These are phyloP conservation scores for Neofusicoccum sp. DNA, from an alignment of 2,329 filamentous ascomycete species.

Conservation along the genomic window DNA sequence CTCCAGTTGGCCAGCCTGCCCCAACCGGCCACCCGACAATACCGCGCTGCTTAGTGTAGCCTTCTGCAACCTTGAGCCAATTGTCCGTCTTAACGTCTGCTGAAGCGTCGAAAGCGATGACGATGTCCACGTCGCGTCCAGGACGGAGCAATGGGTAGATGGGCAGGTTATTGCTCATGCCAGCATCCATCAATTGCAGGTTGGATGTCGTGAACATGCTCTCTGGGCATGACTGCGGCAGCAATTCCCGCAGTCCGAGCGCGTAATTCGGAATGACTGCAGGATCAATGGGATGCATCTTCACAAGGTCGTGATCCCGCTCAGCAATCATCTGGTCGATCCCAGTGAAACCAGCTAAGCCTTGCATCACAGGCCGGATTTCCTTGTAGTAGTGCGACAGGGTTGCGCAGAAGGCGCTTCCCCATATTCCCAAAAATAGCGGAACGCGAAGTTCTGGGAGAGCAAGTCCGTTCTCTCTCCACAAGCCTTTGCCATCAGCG, in stretches of 20 bases:
- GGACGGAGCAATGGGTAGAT: constrained; percentile 92
- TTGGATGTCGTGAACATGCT: constrained; percentile 72
- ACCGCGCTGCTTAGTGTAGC: constrained; percentile 85
- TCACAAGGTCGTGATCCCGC: constrained; percentile 80
- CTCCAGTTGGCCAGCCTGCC: constrained; percentile 81
- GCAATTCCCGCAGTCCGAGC: constrained; percentile 73
- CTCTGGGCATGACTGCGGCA: constrained; percentile 77
- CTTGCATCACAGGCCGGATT: constrained; percentile 77
- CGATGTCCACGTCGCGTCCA: constrained; percentile 83
- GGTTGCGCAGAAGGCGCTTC: constrained; percentile 94
- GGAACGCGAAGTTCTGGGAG: constrained; percentile 84
- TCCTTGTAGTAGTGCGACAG: constrained; percentile 96
- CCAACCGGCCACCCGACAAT: constrained; percentile 95
- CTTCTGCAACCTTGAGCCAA: constrained; percentile 92
- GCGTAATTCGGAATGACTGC: constrained; percentile 89
- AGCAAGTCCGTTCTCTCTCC: constrained; percentile 65
- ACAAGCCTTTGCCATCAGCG: constrained; percentile 67
- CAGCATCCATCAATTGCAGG: constrained; percentile 79
- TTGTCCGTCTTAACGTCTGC: constrained; percentile 93
- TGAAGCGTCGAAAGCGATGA: constrained; percentile 92
- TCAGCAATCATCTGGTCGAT: constrained; percentile 83
- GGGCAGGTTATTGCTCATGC: constrained; percentile 97
- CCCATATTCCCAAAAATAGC: constrained; percentile 90
- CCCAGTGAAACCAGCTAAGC: constrained; percentile 71
- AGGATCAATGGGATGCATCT: constrained; percentile 93